Conservation (phyloP, 192 early-diverging fungal genomes). For the Endogone sp. region DNA sequence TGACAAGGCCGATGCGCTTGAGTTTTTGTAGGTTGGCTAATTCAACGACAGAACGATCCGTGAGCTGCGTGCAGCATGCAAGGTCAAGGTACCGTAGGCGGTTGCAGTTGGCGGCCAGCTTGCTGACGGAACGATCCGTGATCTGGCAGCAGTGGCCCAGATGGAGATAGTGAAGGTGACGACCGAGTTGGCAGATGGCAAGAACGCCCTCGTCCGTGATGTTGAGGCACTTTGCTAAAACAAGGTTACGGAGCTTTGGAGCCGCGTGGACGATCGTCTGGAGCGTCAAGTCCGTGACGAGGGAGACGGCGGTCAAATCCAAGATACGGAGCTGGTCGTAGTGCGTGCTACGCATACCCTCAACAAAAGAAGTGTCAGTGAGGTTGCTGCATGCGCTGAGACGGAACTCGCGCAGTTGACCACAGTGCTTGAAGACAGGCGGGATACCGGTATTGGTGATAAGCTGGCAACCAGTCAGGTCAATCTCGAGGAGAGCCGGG, state of each 20-base stretch:
- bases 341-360: neutral
- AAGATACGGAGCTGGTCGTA: constrained; percentile 52
- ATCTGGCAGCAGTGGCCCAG: constrained; percentile 50
- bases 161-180: constrained; percentile 55
- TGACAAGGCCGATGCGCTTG: constrained; percentile 55
- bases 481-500: constrained; percentile 49
- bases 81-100: constrained; percentile 54
- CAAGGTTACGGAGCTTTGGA: constrained; percentile 48
- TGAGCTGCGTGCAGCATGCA: constrained; percentile 49
- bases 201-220: constrained; percentile 48
- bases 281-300: constrained; percentile 46
- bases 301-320: constrained; percentile 40
- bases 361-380: constrained; percentile 34
- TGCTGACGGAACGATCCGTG: constrained; percentile 45
- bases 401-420: constrained; percentile 49
- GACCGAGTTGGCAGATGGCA: constrained; percentile 42
- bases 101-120: constrained; percentile 42
- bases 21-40: constrained; percentile 49
- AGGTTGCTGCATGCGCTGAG: constrained; percentile 28
- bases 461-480: constrained; percentile 43
- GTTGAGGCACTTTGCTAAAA: constrained; percentile 49
- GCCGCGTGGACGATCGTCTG: constrained; percentile 41
- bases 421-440: constrained; percentile 35
- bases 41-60: constrained; percentile 45
- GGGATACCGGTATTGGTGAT: constrained; percentile 43